These are phyloP conservation scores for Xylaria sp. DNA, from an alignment of 2,329 filamentous ascomycete genomes.

Conservation along the genomic window DNA sequence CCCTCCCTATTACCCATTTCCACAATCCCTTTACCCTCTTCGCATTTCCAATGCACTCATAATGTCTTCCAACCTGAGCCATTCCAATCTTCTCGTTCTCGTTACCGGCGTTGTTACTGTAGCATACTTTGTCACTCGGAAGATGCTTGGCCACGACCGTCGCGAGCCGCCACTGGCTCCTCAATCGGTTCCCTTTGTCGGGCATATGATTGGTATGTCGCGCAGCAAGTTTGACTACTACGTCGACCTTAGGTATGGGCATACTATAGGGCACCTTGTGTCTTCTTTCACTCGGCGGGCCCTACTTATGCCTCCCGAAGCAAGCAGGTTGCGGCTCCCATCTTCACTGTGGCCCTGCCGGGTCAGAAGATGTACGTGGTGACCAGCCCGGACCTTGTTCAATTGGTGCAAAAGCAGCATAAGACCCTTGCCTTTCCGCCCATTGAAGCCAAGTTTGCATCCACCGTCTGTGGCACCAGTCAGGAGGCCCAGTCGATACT, in stretches of 20 bases:
- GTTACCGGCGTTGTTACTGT: slow-evolving; percentile 25
- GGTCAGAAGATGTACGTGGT: slow-evolving; percentile 57
- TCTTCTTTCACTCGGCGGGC: not conserved
- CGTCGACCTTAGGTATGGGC: slow-evolving; percentile 46
- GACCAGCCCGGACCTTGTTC: slow-evolving; percentile 52
- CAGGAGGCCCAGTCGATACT: slow-evolving; percentile 48
- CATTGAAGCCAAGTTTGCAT: slow-evolving; percentile 51
- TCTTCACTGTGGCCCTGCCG: slow-evolving; percentile 56
- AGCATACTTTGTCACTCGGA: slow-evolving; percentile 35
- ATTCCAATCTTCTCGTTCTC: not conserved
- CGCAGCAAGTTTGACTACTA: slow-evolving; percentile 50
- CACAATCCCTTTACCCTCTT: not conserved
- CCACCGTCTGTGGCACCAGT: slow-evolving; percentile 48
- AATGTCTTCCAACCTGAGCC: not conserved
- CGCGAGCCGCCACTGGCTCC: slow-evolving; percentile 50
- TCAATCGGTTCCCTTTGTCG: slow-evolving; percentile 48
- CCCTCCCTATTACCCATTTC: not conserved
- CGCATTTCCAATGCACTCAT: not conserved
- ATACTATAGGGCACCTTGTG: not conserved
- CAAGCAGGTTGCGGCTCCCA: slow-evolving; percentile 45
- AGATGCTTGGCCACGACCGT: slow-evolving; percentile 44
- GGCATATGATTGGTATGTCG: slow-evolving; percentile 49
- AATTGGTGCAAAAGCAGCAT: slow-evolving; percentile 53
- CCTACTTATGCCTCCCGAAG: slow-evolving; percentile 20
- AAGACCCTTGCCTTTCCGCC: slow-evolving; percentile 53